Evolutionary conservation across 495 filamentous ascomycete species (phyloP).

Genomic region (Penicillium arizonense): DNA sequence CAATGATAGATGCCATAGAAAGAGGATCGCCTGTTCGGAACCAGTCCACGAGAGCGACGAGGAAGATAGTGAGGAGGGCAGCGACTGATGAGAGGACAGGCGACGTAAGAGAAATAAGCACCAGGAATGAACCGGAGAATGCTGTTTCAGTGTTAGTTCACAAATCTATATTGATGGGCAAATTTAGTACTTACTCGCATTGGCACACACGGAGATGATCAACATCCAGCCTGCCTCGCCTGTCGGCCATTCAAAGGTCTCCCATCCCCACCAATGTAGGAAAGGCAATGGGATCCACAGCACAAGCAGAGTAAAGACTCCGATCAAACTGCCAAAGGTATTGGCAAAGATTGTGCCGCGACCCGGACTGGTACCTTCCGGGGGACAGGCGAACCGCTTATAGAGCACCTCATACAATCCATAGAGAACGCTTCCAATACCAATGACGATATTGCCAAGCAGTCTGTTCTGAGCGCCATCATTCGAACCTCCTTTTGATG

Average conservation of each 20-base stretch:
- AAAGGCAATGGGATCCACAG: constrained; percentile 92
- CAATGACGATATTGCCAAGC: constrained; percentile 87
- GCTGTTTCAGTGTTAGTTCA: constrained; percentile 31
- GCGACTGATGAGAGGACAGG: constrained; percentile 91
- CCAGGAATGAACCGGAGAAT: constrained; percentile 92
- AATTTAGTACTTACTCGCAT: constrained; percentile 63
- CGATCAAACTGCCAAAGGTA: constrained; percentile 83
- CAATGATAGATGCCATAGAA: constrained; percentile 68
- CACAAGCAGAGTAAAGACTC: constrained; percentile 76
- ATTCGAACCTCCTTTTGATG: constrained; percentile 48
- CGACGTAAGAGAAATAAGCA: constrained; percentile 86
- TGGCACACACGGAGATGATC: constrained; percentile 74
- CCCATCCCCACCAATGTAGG: constrained; percentile 71
- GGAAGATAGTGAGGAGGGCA: constrained; percentile 90
- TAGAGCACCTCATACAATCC: constrained; percentile 97
- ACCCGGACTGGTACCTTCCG: constrained; percentile 76
- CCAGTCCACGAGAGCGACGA: constrained; percentile 92
- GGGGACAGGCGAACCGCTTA: constrained; percentile 88
- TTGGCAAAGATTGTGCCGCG: constrained; percentile 92
- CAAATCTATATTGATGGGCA: neutral
- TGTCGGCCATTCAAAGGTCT: constrained; percentile 77
- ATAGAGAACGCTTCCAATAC: constrained; percentile 89
- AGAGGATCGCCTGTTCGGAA: constrained; percentile 72
- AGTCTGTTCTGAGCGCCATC: constrained; percentile 59
- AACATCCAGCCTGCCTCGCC: constrained; percentile 78